Evolutionary conservation across 495 filamentous ascomycete species (phyloP), one percentile per base, ranked within the genome.

Genomic region (Lepidopterella palustris): DNA sequence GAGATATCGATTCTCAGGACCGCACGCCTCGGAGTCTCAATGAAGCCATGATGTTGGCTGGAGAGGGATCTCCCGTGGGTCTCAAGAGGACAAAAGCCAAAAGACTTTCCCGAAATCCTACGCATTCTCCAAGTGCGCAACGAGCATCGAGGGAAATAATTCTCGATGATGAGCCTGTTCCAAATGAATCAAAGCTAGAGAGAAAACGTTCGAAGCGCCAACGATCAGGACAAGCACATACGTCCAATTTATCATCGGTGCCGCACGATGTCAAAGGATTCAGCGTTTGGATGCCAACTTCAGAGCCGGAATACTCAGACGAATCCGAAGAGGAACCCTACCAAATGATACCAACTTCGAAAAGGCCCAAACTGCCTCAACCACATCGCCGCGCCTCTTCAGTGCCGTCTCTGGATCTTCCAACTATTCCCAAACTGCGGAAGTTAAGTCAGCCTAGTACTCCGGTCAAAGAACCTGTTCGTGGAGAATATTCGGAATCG

Each of bases 1-100:
- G 39, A n/a, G 40, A 62, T 26, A 48, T 21, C 27, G 57, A 62
- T 13, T 20, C 39, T n/a, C 5, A 35, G 21, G 58, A 61, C 11
- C 58, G 54, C 23, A 65, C 65, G 24, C 67, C 69, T 42, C 55
- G 65, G 21, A 65, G 53, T 50, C 50, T 71, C 8, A 68, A 71
- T 26, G 69, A 71, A 35, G 69, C 69, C 15, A 69, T 71, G 69
- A 57, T 28, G 39, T 29, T 63, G 45, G 67, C 69, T 32, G 64
- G 69, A 6, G 62, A 57, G 32, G 55, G 67, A 47, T 60, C 60
- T 2, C 62, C 76, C 2, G 61, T 70, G 42, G 76, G 73, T 5
- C 70, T 85, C 23, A 83, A 80, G 58, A 72, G 82, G 57, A 76
- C 79, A 4, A 83, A 78, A 66, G 81, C 82, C 6, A 81, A 81